These are phyloP conservation scores for Trapa bicornis DNA, from an alignment of 345 rosid species.

Conservation along the genomic window DNA sequence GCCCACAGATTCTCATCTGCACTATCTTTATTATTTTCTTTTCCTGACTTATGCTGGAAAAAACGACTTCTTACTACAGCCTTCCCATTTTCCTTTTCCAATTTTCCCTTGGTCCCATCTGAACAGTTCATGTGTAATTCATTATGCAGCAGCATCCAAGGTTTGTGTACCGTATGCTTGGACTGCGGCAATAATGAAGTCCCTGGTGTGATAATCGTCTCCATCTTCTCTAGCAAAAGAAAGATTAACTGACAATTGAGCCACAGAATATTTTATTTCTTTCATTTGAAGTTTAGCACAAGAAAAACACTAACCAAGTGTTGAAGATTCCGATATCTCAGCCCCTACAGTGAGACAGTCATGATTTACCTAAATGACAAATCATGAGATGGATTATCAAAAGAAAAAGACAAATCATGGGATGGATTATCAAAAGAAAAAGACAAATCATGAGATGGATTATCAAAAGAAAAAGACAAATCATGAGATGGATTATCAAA, in stretches of 20 bases:
- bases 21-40: conserved; percentile 21
- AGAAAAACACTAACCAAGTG: conserved; percentile 23
- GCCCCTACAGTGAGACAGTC: conserved; percentile 15
- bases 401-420: neutral
- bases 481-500: neutral
- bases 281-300: neutral
- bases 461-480: conserved; percentile 2
- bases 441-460: neutral
- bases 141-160: conserved; percentile 18
- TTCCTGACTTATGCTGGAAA: conserved; percentile 42
- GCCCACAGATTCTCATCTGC: conserved; percentile 18
- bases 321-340: conserved; percentile 15
- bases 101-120: conserved; percentile 24
- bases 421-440: too few species aligned
- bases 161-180: conserved; percentile 13
- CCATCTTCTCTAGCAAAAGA: conserved; percentile 12
- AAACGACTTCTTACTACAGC: conserved; percentile 49
- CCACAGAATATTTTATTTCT: neutral
- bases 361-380: conserved; percentile 32
- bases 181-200: conserved; percentile 15
- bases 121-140: conserved; percentile 12
- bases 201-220: conserved; percentile 12
- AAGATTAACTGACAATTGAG: neutral
- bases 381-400: neutral
- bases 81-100: conserved; percentile 33